Evolutionary conservation across 164 flowering plant genomes (phyloP), one percentile per base, ranked within the genome.

Genomic region (Platanus orientalis): DNA sequence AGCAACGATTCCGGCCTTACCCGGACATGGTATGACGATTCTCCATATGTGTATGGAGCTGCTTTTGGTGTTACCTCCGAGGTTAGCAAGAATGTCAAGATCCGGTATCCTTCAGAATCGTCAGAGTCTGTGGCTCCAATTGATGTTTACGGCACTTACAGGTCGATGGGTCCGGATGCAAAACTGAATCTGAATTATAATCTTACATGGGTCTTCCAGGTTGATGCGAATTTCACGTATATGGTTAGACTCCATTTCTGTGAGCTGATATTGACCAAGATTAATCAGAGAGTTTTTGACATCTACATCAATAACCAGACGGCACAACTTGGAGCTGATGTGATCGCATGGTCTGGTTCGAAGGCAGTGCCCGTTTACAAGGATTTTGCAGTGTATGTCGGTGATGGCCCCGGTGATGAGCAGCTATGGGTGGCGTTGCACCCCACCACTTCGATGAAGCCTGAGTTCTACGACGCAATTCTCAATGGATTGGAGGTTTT

Each of bases 401-500:
- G 5, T 11, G 83, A 83, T 55, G 40, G 14, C 26, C 65, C 67
- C 0, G 86, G 83, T 0, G 80, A 80, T 7, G 76, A 80, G 4
- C 56, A 75, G 50, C 62, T 90, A 0, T 62, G 76, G 74, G 56
- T 90, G 51, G 80, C 78, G 0, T 57, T 91, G 52, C 78, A 73
- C 17, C 96, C 97, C 0, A 6, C 70, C 4, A 36, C 36, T 0
- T 7, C 21, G 7, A n/a, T n/a, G 4, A 68, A 72, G 36, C 83
- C 97, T 12, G 80, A 87, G 34, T 79, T 54, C 25, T 64, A 63
- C 26, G 93, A 92, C 64, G 73, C 88, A 9, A 45, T 81, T 3
- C 78, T 92, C 7, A 92, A 89, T 63, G 96, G 98, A 3, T 20
- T 89, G 51, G 98, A 92, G 75, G 71, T 92, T 0, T 89, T 92